phyloP scores from a whole-genome alignment of 2,329 filamentous ascomycete species.

The Hypocreales sp. region DNA sequence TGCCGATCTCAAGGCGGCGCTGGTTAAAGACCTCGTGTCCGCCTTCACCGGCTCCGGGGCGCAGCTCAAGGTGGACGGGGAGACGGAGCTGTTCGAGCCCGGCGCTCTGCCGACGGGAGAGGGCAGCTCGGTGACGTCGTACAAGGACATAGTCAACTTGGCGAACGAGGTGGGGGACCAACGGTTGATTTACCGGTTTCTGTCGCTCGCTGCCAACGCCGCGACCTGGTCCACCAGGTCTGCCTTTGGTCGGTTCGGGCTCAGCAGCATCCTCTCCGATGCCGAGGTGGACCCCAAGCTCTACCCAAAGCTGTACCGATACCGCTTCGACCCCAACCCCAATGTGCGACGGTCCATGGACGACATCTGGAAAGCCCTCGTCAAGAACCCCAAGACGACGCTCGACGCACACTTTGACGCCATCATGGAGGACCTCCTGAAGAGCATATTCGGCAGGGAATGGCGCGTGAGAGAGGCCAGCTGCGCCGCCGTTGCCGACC shows the following conservation, averaged over 20 bases:
- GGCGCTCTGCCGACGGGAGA: constrained; percentile 83
- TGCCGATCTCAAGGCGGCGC: constrained; percentile 58
- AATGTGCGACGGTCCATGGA: constrained; percentile 95
- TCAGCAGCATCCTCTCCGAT: constrained; percentile 83
- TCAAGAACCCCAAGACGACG: constrained; percentile 67
- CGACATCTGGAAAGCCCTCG: constrained; percentile 91
- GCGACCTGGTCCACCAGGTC: constrained; percentile 96
- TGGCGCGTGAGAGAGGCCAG: constrained; percentile 90
- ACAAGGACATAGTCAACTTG: constrained; percentile 90
- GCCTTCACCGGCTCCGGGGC: constrained; percentile 71
- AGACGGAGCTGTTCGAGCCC: constrained; percentile 87
- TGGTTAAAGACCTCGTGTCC: constrained; percentile 76
- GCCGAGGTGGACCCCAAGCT: constrained; percentile 82
- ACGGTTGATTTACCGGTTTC: constrained; percentile 93
- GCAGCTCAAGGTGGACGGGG: constrained; percentile 68
- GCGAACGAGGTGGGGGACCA: constrained; percentile 96
- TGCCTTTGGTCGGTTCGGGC: constrained; percentile 84
- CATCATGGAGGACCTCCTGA: constrained; percentile 77
- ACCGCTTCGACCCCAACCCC: constrained; percentile 85
- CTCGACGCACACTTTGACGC: constrained; percentile 72
- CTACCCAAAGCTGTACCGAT: constrained; percentile 88
- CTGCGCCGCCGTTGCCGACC: constrained; percentile 75
- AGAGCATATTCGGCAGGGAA: constrained; percentile 75
- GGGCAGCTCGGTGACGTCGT: constrained; percentile 79
- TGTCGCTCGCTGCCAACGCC: constrained; percentile 91